phyloP scores from a whole-genome alignment of 1,284 basidiomycete species.

The Microbotryum intermedium region DNA sequence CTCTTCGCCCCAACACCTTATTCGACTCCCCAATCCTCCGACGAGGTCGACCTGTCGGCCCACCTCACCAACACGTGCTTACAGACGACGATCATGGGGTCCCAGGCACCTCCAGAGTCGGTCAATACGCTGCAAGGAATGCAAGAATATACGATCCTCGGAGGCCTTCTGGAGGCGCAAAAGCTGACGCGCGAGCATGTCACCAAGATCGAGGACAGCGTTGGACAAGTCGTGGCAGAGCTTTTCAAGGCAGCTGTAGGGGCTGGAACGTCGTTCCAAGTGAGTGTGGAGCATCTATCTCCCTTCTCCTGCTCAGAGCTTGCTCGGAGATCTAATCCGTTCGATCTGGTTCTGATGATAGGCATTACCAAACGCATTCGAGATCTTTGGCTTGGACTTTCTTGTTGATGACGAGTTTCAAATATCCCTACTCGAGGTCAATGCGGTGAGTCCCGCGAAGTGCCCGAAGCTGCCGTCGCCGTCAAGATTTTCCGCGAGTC shows the following conservation, averaged over 20 bases:
- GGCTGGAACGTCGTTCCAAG: constrained; percentile 81
- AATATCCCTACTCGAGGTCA: constrained; percentile 79
- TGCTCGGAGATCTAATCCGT: constrained; percentile 21
- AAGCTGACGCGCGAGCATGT: constrained; percentile 48
- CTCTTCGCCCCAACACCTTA: constrained; percentile 23
- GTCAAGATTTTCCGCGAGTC: neutral
- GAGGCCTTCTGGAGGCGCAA: constrained; percentile 13
- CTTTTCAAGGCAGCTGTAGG: constrained; percentile 77
- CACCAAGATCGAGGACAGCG: constrained; percentile 53
- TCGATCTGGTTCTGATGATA: constrained; percentile 37
- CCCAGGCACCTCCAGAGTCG: constrained; percentile 15
- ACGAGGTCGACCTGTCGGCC: constrained; percentile 53
- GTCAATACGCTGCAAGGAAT: constrained; percentile 27
- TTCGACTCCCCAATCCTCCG: constrained; percentile 50
- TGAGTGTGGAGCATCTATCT: constrained; percentile 40
- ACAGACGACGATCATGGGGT: constrained; percentile 46
- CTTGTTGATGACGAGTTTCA: constrained; percentile 55
- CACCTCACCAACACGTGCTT: constrained; percentile 95
- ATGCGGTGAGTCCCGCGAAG: constrained; percentile 47
- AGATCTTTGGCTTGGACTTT: constrained; percentile 89
- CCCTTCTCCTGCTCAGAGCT: neutral
- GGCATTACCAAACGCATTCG: constrained; percentile 85
- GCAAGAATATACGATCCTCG: constrained; percentile 9
- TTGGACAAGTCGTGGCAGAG: constrained; percentile 61
- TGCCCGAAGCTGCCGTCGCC: neutral